Percentiles rank a stretch among this genome's conserved stretches.
Evolutionary conservation across 2,329 filamentous ascomycete genomes (phyloP).

Genomic region (Botrytis sinoallii): DNA sequence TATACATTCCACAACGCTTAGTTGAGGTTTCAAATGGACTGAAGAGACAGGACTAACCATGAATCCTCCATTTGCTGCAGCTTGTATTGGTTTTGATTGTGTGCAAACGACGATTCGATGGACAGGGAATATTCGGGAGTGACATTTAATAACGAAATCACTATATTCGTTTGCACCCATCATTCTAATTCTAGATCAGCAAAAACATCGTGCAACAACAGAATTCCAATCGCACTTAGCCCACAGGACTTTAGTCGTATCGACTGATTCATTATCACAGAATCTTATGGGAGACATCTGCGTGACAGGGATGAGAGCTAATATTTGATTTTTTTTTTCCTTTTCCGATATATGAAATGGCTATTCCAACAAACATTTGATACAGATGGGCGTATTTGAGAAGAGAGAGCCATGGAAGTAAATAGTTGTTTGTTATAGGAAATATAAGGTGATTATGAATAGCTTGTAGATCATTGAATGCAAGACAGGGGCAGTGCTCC

Average conservation of each 20-base stretch:
- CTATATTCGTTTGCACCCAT: constrained; percentile 20
- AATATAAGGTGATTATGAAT: background rate
- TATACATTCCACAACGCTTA: background rate
- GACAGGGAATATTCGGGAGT: constrained; percentile 24
- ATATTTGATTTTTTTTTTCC: background rate
- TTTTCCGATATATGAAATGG: background rate
- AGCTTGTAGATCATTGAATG: background rate
- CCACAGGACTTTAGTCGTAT: background rate
- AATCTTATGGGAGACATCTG: background rate
- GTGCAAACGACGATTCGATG: constrained; percentile 27
- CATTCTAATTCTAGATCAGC: background rate
- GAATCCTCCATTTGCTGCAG: constrained; percentile 21
- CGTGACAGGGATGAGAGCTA: background rate
- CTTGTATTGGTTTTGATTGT: constrained; percentile 25
- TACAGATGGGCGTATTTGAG: background rate
- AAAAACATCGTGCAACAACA: background rate
- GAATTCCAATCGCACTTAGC: background rate
- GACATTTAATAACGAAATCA: constrained; percentile 26
- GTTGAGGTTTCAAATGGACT: background rate
- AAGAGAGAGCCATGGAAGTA: background rate
- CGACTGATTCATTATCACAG: background rate
- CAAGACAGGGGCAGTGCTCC: background rate
- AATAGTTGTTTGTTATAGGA: background rate
- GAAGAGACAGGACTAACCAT: constrained; percentile 17
- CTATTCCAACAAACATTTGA: background rate